Evolutionary conservation across 2,329 filamentous ascomycete genomes (phyloP).

Genomic region (Chaetomium sp.): DNA sequence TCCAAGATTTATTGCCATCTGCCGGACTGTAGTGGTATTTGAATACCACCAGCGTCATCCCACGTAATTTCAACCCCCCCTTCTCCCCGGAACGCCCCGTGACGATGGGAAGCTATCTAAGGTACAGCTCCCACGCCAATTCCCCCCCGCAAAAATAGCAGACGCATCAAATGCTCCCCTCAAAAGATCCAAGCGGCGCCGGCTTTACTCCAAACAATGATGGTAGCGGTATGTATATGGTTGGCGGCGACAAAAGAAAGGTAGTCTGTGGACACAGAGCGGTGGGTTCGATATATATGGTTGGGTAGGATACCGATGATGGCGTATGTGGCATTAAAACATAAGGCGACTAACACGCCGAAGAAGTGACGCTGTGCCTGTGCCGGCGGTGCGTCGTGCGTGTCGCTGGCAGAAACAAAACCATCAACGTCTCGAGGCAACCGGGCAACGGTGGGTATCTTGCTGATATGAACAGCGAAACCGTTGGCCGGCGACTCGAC

Average conservation of each 20-base stretch:
- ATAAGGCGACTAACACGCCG: constrained; percentile 16
- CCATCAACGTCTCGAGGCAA: not conserved
- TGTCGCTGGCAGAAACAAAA: not conserved
- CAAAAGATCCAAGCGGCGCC: constrained; percentile 14
- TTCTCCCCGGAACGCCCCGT: constrained; percentile 11
- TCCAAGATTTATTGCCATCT: not conserved
- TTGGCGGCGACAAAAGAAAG: constrained; percentile 4
- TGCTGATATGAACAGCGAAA: constrained; percentile 27
- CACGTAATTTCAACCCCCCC: not conserved
- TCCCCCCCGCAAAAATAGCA: not conserved
- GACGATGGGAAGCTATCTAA: not conserved
- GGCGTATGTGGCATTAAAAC: constrained; percentile 18
- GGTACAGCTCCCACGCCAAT: not conserved
- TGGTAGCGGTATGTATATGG: constrained; percentile 5
- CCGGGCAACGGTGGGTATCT: constrained; percentile 30
- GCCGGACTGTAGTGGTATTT: not conserved
- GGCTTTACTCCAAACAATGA: constrained; percentile 23
- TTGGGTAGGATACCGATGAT: not conserved
- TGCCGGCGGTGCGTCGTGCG: not conserved
- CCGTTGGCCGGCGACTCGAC: constrained; percentile 19
- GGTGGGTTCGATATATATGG: constrained; percentile 7
- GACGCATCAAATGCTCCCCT: not conserved
- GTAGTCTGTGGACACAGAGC: constrained; percentile 4
- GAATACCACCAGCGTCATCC: constrained; percentile 10
- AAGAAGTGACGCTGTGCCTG: not conserved